These are phyloP conservation scores for Sporothrix protearum DNA, from an alignment of 2,329 filamentous ascomycete species.

Conservation along the genomic window DNA sequence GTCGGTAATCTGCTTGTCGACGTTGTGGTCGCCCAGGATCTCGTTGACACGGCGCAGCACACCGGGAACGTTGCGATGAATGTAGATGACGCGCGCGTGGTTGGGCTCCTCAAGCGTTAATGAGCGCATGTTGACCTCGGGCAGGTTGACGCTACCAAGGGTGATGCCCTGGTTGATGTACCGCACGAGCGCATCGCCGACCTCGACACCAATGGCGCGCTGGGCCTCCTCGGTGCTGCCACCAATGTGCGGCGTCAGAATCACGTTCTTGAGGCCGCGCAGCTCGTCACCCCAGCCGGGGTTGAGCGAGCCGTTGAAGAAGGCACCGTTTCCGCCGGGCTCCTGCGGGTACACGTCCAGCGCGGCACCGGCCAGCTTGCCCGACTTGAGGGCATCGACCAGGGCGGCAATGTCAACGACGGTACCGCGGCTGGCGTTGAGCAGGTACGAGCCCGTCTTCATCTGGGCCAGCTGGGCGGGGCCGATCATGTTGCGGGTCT, in stretches of 20 bases:
- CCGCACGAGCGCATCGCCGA: conserved; percentile 78
- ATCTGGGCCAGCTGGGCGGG: conserved; percentile 74
- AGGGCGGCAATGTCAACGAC: conserved; percentile 93
- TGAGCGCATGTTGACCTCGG: conserved; percentile 88
- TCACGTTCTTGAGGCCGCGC: conserved; percentile 81
- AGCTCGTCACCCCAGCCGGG: conserved; percentile 75
- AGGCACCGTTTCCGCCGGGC: conserved; percentile 88
- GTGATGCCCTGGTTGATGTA: conserved; percentile 97
- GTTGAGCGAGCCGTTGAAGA: conserved; percentile 84
- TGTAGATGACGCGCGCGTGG: conserved; percentile 88
- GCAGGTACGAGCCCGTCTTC: conserved; percentile 89
- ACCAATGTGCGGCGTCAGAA: conserved; percentile 94
- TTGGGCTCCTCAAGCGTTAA: conserved; percentile 85
- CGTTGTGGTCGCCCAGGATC: conserved; percentile 90
- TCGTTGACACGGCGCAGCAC: conserved; percentile 94
- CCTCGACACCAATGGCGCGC: conserved; percentile 91
- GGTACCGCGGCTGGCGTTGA: conserved; percentile 91
- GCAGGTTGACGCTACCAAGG: conserved; percentile 89
- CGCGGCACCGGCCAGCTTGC: conserved; percentile 90
- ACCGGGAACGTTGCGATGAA: conserved; percentile 94
- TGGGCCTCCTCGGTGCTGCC: conserved; percentile 98
- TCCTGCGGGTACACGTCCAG: conserved; percentile 95
- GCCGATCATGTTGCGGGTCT: conserved; percentile 93
- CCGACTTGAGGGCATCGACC: conserved; percentile 78
- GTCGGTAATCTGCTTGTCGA: conserved; percentile 98